phyloP scores from a whole-genome alignment of 208 protist genomes.

The Wallacemonas sp. region DNA sequence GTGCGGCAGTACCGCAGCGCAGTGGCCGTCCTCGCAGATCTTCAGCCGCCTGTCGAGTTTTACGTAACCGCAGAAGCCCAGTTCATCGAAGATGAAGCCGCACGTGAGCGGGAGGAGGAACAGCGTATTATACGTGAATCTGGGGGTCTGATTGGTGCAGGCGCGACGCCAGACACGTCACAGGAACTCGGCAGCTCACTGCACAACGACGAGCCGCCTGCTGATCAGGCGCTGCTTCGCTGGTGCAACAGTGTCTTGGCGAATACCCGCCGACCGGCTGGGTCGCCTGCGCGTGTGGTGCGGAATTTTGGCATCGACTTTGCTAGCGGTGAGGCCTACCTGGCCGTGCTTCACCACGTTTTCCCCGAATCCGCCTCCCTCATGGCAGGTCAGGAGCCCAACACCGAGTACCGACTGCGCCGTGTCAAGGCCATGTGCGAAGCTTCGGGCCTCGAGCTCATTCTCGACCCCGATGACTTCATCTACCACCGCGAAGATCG shows the following conservation, averaged over 20 bases:
- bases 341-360: constrained; percentile 51
- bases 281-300: constrained; percentile 16
- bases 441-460: constrained; percentile 37
- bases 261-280: constrained; percentile 7
- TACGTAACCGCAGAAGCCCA: constrained; percentile 16
- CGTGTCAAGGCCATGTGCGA: constrained; percentile 47
- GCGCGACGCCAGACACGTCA: not conserved
- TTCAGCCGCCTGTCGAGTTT: constrained; percentile 11
- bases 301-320: constrained; percentile 67
- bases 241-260: constrained; percentile 69
- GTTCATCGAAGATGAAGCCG: constrained; percentile 6
- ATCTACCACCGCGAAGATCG: constrained; percentile 63
- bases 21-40: constrained; percentile 16
- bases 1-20: constrained; percentile 34
- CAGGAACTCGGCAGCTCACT: not conserved
- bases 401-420: constrained; percentile 42
- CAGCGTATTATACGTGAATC: not conserved
- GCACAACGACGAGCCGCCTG: not conserved
- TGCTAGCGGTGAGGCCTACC: constrained; percentile 58
- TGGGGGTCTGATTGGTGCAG: not conserved
- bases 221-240: constrained; percentile 37
- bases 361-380: constrained; percentile 38
- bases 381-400: constrained; percentile 25
- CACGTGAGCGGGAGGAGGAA: not conserved
- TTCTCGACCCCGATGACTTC: constrained; percentile 63